Conservation (phyloP, 208 protist genomes). For the Porcisia deanei region DNA sequence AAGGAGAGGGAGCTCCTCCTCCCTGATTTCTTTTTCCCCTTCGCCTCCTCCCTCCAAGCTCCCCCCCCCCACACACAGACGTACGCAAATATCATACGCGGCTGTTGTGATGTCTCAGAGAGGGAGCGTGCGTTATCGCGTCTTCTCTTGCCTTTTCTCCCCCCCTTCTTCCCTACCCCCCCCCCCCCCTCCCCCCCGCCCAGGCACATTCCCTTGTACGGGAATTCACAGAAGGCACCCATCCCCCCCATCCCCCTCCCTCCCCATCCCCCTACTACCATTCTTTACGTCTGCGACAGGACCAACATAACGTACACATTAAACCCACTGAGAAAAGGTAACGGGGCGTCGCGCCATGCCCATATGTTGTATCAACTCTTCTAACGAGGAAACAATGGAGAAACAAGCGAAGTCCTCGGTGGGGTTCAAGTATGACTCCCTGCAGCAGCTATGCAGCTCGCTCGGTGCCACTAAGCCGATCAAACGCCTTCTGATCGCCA, state of each 20-base stretch:
- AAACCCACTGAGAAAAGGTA: not conserved
- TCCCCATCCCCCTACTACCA: not conserved
- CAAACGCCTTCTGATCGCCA: slow-evolving; percentile 95
- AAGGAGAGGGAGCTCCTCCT: not conserved
- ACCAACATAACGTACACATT: not conserved
- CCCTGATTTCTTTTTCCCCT: not conserved
- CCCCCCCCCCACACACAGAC: not conserved
- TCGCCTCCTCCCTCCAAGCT: not conserved
- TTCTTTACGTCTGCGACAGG: not conserved
- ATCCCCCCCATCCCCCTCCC: not conserved
- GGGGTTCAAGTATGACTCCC: slow-evolving; percentile 27
- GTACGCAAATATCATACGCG: not conserved
- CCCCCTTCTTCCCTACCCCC: too few species aligned
- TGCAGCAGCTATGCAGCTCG: slow-evolving; percentile 52
- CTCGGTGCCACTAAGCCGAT: slow-evolving; percentile 75
- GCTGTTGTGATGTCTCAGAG: not conserved
- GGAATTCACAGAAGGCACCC: too few species aligned
- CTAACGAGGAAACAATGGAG: not conserved
- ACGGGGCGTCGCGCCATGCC: not conserved
- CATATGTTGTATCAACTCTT: not conserved
- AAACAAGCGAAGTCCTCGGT: slow-evolving; percentile 1
- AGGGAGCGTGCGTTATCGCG: not conserved
- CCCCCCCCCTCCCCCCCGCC: not conserved
- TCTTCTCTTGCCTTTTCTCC: slow-evolving; percentile 1
- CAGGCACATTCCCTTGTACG: too few species aligned